Percentiles rank a stretch among this genome's conserved stretches.
Evolutionary conservation across 2,329 filamentous ascomycete species (phyloP).

Genomic region (Phaeomoniella chlamydospora): DNA sequence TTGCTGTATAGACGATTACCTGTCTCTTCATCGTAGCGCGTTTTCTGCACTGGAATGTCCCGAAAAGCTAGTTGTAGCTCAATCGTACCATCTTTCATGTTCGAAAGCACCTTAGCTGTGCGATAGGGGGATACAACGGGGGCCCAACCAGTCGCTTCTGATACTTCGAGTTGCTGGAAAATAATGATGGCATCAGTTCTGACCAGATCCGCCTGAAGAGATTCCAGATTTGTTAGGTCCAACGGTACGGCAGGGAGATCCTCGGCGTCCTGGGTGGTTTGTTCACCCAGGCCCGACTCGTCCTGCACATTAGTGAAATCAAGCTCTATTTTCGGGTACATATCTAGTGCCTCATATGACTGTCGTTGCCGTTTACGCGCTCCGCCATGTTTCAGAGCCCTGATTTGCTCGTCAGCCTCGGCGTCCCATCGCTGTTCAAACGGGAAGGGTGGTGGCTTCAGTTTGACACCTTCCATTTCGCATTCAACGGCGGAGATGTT

Average conservation of each 20-base stretch:
- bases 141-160: constrained; percentile 30
- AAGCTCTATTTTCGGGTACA: constrained; percentile 11
- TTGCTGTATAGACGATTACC: constrained; percentile 62
- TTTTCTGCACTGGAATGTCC: constrained; percentile 40
- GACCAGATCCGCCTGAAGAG: constrained; percentile 17
- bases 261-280: constrained; percentile 12
- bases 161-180: constrained; percentile 32
- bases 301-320: constrained; percentile 27
- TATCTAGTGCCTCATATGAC: constrained; percentile 5
- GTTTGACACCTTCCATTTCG: constrained; percentile 49
- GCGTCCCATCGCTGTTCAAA: constrained; percentile 83
- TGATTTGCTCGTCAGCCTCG: constrained; percentile 43
- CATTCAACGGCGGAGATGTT: constrained; percentile 72
- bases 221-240: constrained; percentile 34
- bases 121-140: constrained; percentile 36
- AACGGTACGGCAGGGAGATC: constrained; percentile 11
- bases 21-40: constrained; percentile 47
- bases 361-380: not conserved
- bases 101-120: constrained; percentile 50
- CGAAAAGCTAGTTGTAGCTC: constrained; percentile 53
- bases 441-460: constrained; percentile 73
- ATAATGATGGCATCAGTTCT: constrained; percentile 25
- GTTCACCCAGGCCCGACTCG: constrained; percentile 10
- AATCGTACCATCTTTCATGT: constrained; percentile 39
- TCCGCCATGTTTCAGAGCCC: constrained; percentile 15